A percentile compares a stretch with the other conserved stretches of the same genome.
Conservation (phyloP, 2,329 filamentous ascomycete species). For the Aspergillus fischeri region DNA sequence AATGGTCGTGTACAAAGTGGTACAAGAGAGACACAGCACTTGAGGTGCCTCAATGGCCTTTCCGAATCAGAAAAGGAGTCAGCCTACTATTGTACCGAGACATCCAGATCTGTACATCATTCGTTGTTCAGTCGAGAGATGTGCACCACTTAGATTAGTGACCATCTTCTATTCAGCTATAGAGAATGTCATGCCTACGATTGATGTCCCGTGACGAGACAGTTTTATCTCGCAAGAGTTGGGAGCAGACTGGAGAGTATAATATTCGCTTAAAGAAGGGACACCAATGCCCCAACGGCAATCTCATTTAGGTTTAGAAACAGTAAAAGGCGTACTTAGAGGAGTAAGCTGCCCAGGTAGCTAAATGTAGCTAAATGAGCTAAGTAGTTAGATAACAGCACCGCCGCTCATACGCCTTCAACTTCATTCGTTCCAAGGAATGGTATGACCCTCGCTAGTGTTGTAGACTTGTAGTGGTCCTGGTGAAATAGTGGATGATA, state of each 20-base stretch:
- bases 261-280: neutral
- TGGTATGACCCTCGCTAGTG: neutral
- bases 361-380: neutral
- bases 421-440: neutral
- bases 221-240: neutral
- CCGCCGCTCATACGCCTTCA: neutral
- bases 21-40: neutral
- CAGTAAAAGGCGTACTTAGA: neutral
- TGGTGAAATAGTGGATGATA: neutral
- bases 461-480: neutral
- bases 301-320: neutral
- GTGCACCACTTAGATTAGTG: neutral
- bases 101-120: neutral
- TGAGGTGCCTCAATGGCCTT: neutral
- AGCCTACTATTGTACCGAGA: neutral
- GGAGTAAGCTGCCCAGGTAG: neutral
- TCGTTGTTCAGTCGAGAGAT: neutral
- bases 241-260: neutral
- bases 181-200: neutral
- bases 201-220: neutral
- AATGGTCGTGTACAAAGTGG: neutral
- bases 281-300: neutral
- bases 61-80: constrained; percentile 2
- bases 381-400: neutral
- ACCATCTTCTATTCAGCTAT: neutral